Conservation (phyloP, 371 early-diverging fungal species). For the Apophysomyces elegans region DNA sequence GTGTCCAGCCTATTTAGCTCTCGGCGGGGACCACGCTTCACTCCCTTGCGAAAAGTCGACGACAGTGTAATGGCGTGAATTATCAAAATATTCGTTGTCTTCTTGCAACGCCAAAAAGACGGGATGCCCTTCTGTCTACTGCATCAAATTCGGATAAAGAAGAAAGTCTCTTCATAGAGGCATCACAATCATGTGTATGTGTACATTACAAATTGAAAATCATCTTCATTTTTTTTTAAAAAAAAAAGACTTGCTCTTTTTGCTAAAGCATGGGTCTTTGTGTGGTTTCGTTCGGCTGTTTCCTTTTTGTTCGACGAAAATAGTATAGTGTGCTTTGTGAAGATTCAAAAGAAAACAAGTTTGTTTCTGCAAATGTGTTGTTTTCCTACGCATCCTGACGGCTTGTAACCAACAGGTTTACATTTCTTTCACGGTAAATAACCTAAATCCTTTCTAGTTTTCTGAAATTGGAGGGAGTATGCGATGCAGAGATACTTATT, state of each 20-base stretch:
- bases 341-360: not conserved
- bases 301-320: conserved; percentile 32
- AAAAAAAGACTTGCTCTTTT: not conserved
- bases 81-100: no score
- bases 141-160: no score
- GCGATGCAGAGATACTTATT: no score
- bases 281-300: not conserved
- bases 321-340: conserved; percentile 11
- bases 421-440: not conserved
- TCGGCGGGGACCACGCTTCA: not conserved
- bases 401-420: not conserved
- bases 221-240: not conserved
- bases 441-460: no score
- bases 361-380: no score
- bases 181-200: not conserved
- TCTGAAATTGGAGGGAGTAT: not conserved
- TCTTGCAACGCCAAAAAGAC: no score
- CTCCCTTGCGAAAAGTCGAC: not conserved
- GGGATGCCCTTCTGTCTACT: no score
- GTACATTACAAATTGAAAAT: not conserved
- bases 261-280: not conserved
- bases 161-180: no score
- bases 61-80: not conserved
- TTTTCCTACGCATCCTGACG: not conserved
- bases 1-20: not conserved